These are phyloP conservation scores for Gymnopilus dilepis DNA, from an alignment of 768 basidiomycete species.

Conservation along the genomic window DNA sequence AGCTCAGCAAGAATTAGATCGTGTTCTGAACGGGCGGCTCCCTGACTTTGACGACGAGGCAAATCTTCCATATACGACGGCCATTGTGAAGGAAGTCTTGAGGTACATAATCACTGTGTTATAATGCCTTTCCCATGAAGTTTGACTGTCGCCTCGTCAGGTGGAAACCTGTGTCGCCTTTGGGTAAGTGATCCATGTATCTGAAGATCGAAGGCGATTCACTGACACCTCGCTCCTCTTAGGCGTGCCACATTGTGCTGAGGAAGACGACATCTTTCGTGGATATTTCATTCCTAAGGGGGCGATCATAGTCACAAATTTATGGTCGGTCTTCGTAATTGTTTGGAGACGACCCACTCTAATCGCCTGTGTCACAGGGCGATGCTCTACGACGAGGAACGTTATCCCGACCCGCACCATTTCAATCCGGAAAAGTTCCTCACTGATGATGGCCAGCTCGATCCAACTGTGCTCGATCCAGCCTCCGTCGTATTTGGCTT, in stretches of 20 bases:
- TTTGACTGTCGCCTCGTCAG: neutral
- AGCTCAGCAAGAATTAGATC: constrained; percentile 25
- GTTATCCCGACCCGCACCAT: constrained; percentile 41
- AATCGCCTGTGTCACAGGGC: neutral
- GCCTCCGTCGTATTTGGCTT: constrained; percentile 20
- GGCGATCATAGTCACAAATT: constrained; percentile 20
- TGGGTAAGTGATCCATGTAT: no score
- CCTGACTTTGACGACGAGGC: constrained; percentile 20
- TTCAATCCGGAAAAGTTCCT: constrained; percentile 47
- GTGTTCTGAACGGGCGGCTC: constrained; percentile 19
- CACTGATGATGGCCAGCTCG: constrained; percentile 33
- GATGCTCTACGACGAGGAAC: constrained; percentile 37
- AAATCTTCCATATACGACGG: constrained; percentile 20
- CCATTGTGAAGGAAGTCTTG: constrained; percentile 24
- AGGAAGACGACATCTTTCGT: constrained; percentile 18
- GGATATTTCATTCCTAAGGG: constrained; percentile 27
- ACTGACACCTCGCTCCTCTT: neutral
- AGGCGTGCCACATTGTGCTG: neutral
- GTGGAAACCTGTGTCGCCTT: neutral
- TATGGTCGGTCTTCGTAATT: neutral
- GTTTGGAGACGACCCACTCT: neutral
- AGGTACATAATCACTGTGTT: constrained; percentile 5
- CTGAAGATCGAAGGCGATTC: no score
- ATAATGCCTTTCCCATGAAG: neutral
- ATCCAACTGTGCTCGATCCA: constrained; percentile 4